Conservation (phyloP, 225 moss, liverwort and hornwort genomes). For the Polytrichum formosum region DNA sequence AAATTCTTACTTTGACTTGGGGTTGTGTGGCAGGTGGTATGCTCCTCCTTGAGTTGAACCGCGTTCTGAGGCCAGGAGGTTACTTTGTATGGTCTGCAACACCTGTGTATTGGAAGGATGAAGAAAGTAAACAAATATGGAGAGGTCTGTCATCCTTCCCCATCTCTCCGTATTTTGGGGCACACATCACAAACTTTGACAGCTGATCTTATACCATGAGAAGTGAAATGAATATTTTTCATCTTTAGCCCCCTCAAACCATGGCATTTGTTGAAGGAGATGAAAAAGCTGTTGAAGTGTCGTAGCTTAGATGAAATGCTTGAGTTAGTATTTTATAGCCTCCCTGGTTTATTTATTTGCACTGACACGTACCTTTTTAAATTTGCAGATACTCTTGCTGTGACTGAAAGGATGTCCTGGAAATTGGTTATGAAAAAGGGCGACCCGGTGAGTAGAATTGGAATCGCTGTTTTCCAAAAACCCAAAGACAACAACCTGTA, state of each 20-base stretch:
- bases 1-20: too few species aligned
- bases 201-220: too few species aligned
- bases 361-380: not conserved
- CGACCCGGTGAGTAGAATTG: constrained; percentile 43
- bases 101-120: constrained; percentile 62
- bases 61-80: constrained; percentile 66
- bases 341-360: too few species aligned
- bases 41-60: constrained; percentile 75
- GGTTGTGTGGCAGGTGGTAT: constrained; percentile 40
- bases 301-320: too few species aligned
- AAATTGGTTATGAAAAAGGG: constrained; percentile 51
- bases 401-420: constrained; percentile 72
- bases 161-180: too few species aligned
- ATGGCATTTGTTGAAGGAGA: too few species aligned
- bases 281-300: too few species aligned
- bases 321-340: too few species aligned
- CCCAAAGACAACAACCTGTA: constrained; percentile 69
- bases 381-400: constrained; percentile 46
- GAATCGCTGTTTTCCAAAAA: constrained; percentile 90
- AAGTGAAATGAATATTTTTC: too few species aligned
- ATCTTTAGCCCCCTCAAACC: too few species aligned
- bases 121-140: constrained; percentile 38
- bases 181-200: too few species aligned
- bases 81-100: constrained; percentile 85
- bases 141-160: constrained; percentile 26